Conservation (phyloP, 2,329 filamentous ascomycete genomes). For the Thelonectria discophora region DNA sequence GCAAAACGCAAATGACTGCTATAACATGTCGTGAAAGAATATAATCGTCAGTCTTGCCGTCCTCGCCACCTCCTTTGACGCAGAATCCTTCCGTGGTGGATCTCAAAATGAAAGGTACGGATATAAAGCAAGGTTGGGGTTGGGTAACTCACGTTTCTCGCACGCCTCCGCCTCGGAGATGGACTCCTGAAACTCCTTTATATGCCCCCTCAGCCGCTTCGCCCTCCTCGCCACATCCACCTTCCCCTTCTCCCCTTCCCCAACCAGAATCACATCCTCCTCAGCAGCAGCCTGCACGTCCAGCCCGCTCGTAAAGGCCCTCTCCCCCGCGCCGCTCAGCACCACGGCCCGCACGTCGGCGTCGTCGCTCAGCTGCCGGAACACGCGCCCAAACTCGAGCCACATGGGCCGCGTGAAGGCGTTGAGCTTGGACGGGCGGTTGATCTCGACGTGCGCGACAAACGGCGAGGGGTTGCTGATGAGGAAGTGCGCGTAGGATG, state of each 20-base stretch:
- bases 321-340: slow-evolving; percentile 81
- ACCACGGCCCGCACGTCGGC: slow-evolving; percentile 78
- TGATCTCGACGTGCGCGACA: slow-evolving; percentile 93
- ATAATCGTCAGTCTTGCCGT: slow-evolving; percentile 25
- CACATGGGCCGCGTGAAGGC: slow-evolving; percentile 88
- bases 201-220: slow-evolving; percentile 69
- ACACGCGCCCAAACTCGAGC: slow-evolving; percentile 79
- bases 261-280: slow-evolving; percentile 53
- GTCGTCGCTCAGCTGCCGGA: slow-evolving; percentile 76
- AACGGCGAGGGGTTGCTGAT: slow-evolving; percentile 75
- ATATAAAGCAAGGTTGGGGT: too few relatives aligned
- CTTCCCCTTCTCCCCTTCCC: slow-evolving; percentile 24
- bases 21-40: slow-evolving; percentile 12
- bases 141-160: slow-evolving; percentile 79
- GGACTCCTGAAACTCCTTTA: slow-evolving; percentile 82
- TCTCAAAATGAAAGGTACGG: too few relatives aligned
- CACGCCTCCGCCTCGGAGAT: slow-evolving; percentile 82
- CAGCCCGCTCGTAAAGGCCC: slow-evolving; percentile 86
- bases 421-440: slow-evolving; percentile 86
- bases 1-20: slow-evolving; percentile 84
- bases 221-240: slow-evolving; percentile 74
- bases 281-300: slow-evolving; percentile 78
- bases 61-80: not conserved
- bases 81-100: too few relatives aligned
- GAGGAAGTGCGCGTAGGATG: slow-evolving; percentile 72